Conservation (phyloP, 805 yeast species). For the Cyberlindnera nakhonratchasimensis region DNA sequence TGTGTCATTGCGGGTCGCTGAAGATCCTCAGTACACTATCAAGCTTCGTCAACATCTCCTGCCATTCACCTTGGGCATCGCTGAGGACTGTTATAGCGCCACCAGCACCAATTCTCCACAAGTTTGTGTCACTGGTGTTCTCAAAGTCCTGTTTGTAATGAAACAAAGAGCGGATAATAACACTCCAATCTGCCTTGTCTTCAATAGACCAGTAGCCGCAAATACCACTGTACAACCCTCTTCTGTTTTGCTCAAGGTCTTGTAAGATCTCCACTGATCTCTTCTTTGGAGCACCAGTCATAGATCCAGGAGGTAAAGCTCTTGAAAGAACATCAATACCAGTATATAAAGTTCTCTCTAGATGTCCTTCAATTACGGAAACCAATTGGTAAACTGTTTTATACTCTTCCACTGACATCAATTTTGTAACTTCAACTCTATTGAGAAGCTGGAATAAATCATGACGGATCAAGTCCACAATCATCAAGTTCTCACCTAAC, state of each 20-base stretch:
- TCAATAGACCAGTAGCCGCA: conserved; percentile 92
- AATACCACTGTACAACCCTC: conserved; percentile 93
- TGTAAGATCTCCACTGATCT: conserved; percentile 84
- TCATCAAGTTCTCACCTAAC: conserved; percentile 94
- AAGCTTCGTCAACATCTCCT: conserved; percentile 81
- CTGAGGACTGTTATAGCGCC: conserved; percentile 95
- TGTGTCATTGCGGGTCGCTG: background rate
- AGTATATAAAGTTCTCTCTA: conserved; percentile 32
- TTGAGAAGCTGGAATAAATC: conserved; percentile 70
- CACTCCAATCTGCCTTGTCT: conserved; percentile 94
- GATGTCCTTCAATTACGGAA: conserved; percentile 72
- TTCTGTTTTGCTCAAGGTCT: conserved; percentile 32
- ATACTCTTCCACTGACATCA: conserved; percentile 93
- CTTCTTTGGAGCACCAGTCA: conserved; percentile 99
- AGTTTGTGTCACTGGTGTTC: conserved; percentile 26
- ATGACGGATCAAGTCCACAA: conserved; percentile 91
- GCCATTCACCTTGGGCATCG: conserved; percentile 81
- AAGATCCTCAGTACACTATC: conserved; percentile 55
- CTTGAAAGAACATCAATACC: conserved; percentile 79
- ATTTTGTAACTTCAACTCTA: conserved; percentile 64
- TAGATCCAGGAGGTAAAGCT: conserved; percentile 95
- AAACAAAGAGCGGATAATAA: conserved; percentile 80
- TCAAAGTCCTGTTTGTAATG: conserved; percentile 51
- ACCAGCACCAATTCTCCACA: conserved; percentile 95
- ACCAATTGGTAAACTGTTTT: conserved; percentile 88